Evolutionary conservation across 2,329 filamentous ascomycete genomes (phyloP), one percentile per base, ranked within the genome.

Genomic region (Dactylellina sp.): DNA sequence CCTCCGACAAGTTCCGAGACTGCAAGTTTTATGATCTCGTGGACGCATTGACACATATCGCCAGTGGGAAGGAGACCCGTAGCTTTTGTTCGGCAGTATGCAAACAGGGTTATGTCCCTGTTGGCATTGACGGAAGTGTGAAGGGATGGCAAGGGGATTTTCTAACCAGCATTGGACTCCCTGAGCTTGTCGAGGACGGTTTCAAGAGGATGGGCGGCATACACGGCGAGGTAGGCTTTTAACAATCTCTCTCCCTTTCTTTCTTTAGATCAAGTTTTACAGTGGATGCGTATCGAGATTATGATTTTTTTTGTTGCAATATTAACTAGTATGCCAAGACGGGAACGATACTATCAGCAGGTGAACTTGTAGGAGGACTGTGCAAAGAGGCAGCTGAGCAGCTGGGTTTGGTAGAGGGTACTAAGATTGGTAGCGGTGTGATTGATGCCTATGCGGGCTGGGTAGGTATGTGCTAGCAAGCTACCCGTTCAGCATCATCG

Each of bases 131-230:
- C 78, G 93, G 93, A 52, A 97, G 93, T 81, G 92, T 96, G 68
- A 98, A 97, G 84, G 95, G 95, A 35, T 99, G 95, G 95, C 94
- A 98, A 81, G 91, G 94, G 78, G 94, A 98, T 79, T 99, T 99
- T 80, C 88, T 96, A 76, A 86, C 87, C 28, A 86, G 89, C 7
- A 96, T 99, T 79, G 95, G 95, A 14, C 85, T 99, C n/a, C 86
- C 86, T 39, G 93, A 97, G 77, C 83, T 99, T 65, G 87, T 87
- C 52, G 86, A 96, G 78, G 91, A 97, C 79, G 87, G 96, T 79
- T 99, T 96, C 81, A 91, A 91, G 84, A 89, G 93, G 77, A 91
- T 99, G 86, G 95, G 95, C 76, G 95, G 95, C 77, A 92, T 99
- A 78, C 87, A 98, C 81, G 91, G 91, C 85, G 90, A 96, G 89